Base-by-base conservation (phyloP, 1,284 basidiomycete species). In the Mycena citricolor region DNA sequence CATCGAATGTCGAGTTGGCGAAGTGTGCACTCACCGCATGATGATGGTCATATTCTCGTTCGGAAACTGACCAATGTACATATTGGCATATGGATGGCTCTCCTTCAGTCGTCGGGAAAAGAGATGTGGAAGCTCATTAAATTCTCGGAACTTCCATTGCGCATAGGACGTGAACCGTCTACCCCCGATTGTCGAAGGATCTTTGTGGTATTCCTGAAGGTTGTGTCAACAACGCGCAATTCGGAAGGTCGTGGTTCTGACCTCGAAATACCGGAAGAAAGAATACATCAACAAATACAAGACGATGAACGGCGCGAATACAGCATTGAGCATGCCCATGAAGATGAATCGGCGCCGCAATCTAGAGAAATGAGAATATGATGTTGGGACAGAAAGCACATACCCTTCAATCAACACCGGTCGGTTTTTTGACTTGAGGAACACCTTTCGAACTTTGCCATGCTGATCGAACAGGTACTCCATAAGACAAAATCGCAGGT, bases 251-350 rank as follows among this genome's bases (percentile, higher is more conserved):
- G 4, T 8, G 21, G 22, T 7, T 60, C 78, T 43, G 39, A 91
- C 93, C 74, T 98, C 95, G 56, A 99, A 99, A 66, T 99, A 99
- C 12, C 94, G 90, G 75, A 99, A 99, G 77, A 99, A 99, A 1
- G 94, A 98, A 65, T 97, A 99, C 80, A 97, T 87, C 32, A 97
- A 66, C 32, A 97, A 78, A 66, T 98, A 99, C n/a, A 94, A 69
- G 25, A 99, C 90, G 57, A 99, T 98, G 68, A 98, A 95, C 0
- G 97, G 97, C 2, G 91, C 92, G 59, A 98, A 94, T 12, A 95
- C 79, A 2, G 90, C 90, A 57, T 99, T 99, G 47, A 98, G 66
- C 39, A 95, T 80, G 13, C 92, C 95, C 89, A 98, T 95, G 64
- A 99, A 95, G 49, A 95, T 82, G 62, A 99, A 90, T 1, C 97